Conservation (phyloP, 768 basidiomycete species). For the Tulasnella sp. region DNA sequence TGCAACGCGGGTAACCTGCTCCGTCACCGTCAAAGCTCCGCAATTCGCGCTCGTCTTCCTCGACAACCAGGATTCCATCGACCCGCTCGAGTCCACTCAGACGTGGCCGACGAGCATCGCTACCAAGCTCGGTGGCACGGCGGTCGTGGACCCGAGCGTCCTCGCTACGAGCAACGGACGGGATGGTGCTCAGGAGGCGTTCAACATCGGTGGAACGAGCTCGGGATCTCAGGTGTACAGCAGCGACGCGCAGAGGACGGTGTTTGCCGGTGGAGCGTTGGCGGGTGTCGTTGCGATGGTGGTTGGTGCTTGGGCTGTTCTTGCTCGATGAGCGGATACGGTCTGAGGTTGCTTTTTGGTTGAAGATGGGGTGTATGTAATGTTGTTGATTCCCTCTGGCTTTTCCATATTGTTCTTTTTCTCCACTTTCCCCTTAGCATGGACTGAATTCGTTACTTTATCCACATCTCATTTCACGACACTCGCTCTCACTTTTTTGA, state of each 20-base stretch:
- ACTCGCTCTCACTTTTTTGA: neutral
- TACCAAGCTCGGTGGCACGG: constrained; percentile 43
- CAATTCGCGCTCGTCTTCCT: constrained; percentile 27
- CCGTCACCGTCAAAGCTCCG: constrained; percentile 22
- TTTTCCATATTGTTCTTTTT: too few species aligned
- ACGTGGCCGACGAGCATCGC: too few species aligned
- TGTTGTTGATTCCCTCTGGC: too few species aligned
- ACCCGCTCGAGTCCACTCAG: too few species aligned
- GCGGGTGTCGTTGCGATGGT: neutral
- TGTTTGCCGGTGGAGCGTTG: neutral
- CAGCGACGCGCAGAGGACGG: neutral
- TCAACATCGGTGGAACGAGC: constrained; percentile 21
- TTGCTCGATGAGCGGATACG: neutral
- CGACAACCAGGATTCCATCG: neutral
- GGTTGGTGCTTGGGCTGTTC: neutral
- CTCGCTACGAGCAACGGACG: constrained; percentile 65
- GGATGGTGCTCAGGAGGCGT: constrained; percentile 34
- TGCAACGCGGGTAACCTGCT: constrained; percentile 13
- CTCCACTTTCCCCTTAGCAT: too few species aligned
- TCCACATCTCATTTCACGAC: neutral
- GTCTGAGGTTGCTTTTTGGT: neutral
- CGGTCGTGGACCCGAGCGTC: constrained; percentile 50
- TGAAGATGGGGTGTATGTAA: neutral
- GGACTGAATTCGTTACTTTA: neutral
- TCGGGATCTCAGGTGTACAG: neutral